phyloP scores from a whole-genome alignment of 1,284 basidiomycete genomes.

The Leccinum subatratum region DNA sequence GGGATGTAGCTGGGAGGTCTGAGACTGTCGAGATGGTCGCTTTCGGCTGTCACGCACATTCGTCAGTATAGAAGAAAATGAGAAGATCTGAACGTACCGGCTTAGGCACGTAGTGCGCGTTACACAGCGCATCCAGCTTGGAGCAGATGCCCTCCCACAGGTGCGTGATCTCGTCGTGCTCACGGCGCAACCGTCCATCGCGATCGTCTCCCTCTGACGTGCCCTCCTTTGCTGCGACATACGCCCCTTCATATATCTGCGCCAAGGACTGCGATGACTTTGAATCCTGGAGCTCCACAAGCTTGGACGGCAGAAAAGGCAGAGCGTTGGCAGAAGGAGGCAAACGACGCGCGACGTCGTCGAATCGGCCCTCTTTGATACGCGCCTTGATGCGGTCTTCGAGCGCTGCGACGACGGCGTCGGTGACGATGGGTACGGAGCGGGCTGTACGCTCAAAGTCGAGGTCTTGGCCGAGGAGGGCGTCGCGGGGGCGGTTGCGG shows the following conservation, averaged over 20 bases:
- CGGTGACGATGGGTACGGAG: constrained; percentile 84
- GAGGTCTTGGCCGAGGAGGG: constrained; percentile 88
- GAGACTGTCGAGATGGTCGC: constrained; percentile 82
- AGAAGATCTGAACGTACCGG: constrained; percentile 49
- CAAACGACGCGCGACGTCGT: constrained; percentile 84
- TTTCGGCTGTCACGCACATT: constrained; percentile 64
- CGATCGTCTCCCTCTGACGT: constrained; percentile 60
- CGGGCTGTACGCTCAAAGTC: constrained; percentile 92
- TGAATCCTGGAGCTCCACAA: constrained; percentile 86
- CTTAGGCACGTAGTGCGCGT: constrained; percentile 95
- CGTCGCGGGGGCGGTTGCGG: constrained; percentile 82
- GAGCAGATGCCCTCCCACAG: constrained; percentile 83
- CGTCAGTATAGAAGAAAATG: constrained; percentile 8
- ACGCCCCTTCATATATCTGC: constrained; percentile 96
- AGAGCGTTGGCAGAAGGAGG: constrained; percentile 47
- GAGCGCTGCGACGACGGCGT: constrained; percentile 77
- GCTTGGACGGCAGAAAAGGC: constrained; percentile 84
- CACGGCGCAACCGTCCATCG: constrained; percentile 84
- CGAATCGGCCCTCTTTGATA: constrained; percentile 82
- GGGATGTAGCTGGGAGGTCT: constrained; percentile 78
- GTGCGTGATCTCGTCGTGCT: constrained; percentile 82
- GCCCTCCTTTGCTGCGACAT: constrained; percentile 60
- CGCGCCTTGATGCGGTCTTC: constrained; percentile 92
- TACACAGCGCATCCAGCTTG: constrained; percentile 91
- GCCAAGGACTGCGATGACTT: constrained; percentile 87